phyloP scores from a whole-genome alignment of 306 rosid species.

The Begonia peltatifolia region DNA sequence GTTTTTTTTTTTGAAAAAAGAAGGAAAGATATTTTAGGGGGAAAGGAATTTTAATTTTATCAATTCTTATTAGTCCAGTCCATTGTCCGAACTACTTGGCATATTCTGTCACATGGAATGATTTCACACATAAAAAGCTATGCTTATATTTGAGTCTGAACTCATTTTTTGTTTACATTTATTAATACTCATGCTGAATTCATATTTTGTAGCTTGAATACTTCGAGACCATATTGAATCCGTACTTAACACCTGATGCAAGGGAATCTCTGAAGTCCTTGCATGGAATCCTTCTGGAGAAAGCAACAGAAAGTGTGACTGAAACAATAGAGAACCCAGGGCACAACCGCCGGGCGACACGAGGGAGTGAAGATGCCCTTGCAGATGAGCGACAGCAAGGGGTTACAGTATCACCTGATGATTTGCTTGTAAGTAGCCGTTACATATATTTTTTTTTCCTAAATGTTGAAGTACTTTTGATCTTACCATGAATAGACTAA shows the following conservation, averaged over 20 bases:
- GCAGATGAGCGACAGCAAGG: conserved; percentile 68
- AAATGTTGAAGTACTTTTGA: neutral
- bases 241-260: conserved; percentile 87
- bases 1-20: too few species aligned
- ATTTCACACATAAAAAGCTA: too few species aligned
- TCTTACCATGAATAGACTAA: too few species aligned
- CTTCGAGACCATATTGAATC: conserved; percentile 82
- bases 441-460: conserved; percentile 6
- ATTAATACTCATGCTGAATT: neutral
- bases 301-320: conserved; percentile 70
- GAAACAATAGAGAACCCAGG: conserved; percentile 76
- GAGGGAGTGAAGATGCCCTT: conserved; percentile 90
- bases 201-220: conserved; percentile 80
- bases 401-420: conserved; percentile 69
- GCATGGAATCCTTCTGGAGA: conserved; percentile 86
- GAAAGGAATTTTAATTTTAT: too few species aligned
- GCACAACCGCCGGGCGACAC: conserved; percentile 82
- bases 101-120: too few species aligned
- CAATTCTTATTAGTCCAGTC: too few species aligned
- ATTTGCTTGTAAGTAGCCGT: conserved; percentile 68
- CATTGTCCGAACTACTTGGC: too few species aligned
- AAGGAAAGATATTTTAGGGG: too few species aligned
- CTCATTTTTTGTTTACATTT: neutral
- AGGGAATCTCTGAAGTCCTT: conserved; percentile 84
- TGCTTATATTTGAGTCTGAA: too few species aligned